Conservation (phyloP, 2,329 filamentous ascomycete species). For the Colletotrichum magnum region DNA sequence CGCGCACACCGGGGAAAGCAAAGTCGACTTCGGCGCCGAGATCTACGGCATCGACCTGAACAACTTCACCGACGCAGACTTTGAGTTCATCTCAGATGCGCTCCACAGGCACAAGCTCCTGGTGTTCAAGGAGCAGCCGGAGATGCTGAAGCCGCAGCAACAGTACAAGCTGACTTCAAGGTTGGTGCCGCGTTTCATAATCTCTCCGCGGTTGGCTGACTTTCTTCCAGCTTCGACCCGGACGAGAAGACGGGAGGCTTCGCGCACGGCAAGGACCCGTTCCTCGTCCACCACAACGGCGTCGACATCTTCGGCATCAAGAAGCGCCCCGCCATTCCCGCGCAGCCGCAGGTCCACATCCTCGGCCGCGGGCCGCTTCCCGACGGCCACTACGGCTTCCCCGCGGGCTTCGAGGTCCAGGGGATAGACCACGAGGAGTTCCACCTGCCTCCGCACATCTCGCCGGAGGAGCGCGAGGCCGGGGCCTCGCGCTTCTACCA, state of each 20-base stretch:
- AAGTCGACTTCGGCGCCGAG: constrained; percentile 53
- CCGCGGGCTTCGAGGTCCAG: constrained; percentile 54
- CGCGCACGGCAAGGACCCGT: constrained; percentile 53
- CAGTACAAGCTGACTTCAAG: constrained; percentile 53
- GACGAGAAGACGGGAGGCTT: constrained; percentile 52
- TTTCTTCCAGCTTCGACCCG: not conserved
- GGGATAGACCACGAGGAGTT: constrained; percentile 57
- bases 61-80: constrained; percentile 51
- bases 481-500: constrained; percentile 61
- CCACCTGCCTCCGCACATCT: constrained; percentile 54
- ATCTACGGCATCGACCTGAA: constrained; percentile 55
- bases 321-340: constrained; percentile 58
- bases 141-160: constrained; percentile 55
- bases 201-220: constrained; percentile 45
- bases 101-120: constrained; percentile 62
- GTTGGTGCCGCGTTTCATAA: constrained; percentile 6
- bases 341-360: constrained; percentile 55
- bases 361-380: constrained; percentile 53
- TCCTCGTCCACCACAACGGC: constrained; percentile 46
- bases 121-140: constrained; percentile 58
- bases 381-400: constrained; percentile 58
- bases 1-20: constrained; percentile 45
- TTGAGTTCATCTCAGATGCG: constrained; percentile 53
- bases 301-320: constrained; percentile 55
- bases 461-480: constrained; percentile 49